These are phyloP conservation scores for Fusarium nodosum DNA, from an alignment of 2,329 filamentous ascomycete species.

Conservation along the genomic window DNA sequence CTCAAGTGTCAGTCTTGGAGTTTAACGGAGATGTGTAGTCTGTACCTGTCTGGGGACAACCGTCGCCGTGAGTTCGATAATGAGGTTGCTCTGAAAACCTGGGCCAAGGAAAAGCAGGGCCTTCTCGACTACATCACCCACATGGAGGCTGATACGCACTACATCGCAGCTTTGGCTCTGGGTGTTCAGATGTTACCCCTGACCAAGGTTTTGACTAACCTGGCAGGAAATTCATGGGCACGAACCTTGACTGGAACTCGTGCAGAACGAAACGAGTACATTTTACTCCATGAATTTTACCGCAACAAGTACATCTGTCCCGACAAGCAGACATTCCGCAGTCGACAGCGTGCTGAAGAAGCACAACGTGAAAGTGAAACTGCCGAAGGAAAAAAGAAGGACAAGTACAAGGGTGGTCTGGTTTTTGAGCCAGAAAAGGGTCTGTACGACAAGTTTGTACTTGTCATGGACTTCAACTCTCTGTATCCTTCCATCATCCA, in stretches of 20 bases:
- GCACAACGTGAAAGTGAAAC: slow-evolving; percentile 76
- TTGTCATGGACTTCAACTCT: slow-evolving; percentile 99
- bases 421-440: slow-evolving; percentile 99
- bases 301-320: slow-evolving; percentile 98
- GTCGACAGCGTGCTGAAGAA: slow-evolving; percentile 79
- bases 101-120: slow-evolving; percentile 82
- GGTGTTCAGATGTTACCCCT: slow-evolving; percentile 92
- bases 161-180: slow-evolving; percentile 90
- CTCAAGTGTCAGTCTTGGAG: slow-evolving; percentile 98
- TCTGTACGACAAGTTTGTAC: slow-evolving; percentile 96
- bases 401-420: slow-evolving; percentile 98
- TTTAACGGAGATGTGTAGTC: slow-evolving; percentile 94
- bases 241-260: slow-evolving; percentile 94
- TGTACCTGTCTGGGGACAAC: slow-evolving; percentile 83
- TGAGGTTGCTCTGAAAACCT: slow-evolving; percentile 86
- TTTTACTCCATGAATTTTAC: slow-evolving; percentile 96
- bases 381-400: slow-evolving; percentile 91
- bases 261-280: slow-evolving; percentile 98
- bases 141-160: slow-evolving; percentile 95
- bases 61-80: slow-evolving; percentile 88
- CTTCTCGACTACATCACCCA: slow-evolving; percentile 94
- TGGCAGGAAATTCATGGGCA: slow-evolving; percentile 98
- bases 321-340: slow-evolving; percentile 88
- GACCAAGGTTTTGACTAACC: slow-evolving; percentile 94
- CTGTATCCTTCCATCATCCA: slow-evolving; percentile 99